These are phyloP conservation scores for Leersia perrieri DNA, from an alignment of 176 grass and related monocot genomes.

Conservation along the genomic window DNA sequence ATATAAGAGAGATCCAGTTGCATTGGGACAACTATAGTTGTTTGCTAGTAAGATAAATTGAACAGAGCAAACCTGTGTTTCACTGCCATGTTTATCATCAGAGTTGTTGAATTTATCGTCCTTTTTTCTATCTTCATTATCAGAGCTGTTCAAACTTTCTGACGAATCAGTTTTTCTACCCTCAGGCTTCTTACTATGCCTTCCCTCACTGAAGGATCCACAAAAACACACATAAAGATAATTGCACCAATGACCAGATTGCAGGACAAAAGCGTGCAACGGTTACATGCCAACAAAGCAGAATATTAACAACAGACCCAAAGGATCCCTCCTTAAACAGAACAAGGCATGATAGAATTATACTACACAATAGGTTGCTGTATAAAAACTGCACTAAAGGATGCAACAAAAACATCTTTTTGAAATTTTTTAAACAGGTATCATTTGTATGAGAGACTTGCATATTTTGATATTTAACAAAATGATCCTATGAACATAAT, in stretches of 20 bases:
- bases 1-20: slow-evolving; percentile 25
- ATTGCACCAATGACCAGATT: slow-evolving; percentile 19
- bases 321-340: background rate
- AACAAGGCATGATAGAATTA: background rate
- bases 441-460: background rate
- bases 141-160: slow-evolving; percentile 57
- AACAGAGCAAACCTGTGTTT: slow-evolving; percentile 52
- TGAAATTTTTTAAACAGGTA: background rate
- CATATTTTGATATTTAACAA: background rate
- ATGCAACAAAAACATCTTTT: background rate
- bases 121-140: slow-evolving; percentile 52
- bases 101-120: slow-evolving; percentile 30
- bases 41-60: slow-evolving; percentile 5
- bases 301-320: slow-evolving; percentile 11
- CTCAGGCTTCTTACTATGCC: slow-evolving; percentile 50
- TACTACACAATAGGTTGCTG: background rate
- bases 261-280: background rate
- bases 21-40: background rate
- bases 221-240: slow-evolving; percentile 14
- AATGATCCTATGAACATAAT: background rate
- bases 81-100: slow-evolving; percentile 58
- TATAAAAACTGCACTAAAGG: background rate
- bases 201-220: slow-evolving; percentile 51
- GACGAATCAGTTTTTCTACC: slow-evolving; percentile 56
- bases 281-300: background rate